Evolutionary conservation across 2,329 filamentous ascomycete species (phyloP).

Genomic region (Beauveria pseudobassiana): DNA sequence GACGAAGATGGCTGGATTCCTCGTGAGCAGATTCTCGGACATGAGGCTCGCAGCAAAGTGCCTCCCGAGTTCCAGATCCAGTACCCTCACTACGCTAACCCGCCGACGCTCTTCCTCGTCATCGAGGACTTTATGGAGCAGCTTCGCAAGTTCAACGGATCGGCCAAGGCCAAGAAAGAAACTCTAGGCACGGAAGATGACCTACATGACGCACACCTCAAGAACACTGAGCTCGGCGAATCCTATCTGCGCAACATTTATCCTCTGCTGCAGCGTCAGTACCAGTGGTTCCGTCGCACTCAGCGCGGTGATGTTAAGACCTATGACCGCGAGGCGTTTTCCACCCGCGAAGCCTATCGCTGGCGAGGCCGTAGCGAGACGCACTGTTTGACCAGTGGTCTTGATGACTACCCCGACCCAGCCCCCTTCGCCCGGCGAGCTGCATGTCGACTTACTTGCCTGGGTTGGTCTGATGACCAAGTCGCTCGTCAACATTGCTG

Average conservation of each 20-base stretch:
- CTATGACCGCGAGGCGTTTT: conserved; percentile 85
- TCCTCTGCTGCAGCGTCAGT: conserved; percentile 80
- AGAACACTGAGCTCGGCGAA: conserved; percentile 59
- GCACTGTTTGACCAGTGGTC: conserved; percentile 85
- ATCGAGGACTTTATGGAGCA: conserved; percentile 79
- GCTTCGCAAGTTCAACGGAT: conserved; percentile 51
- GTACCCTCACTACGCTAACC: conserved; percentile 96
- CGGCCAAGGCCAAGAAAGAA: conserved; percentile 34
- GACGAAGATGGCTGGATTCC: conserved; percentile 97
- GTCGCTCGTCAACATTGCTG: conserved; percentile 73
- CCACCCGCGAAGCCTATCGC: conserved; percentile 84
- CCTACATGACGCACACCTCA: conserved; percentile 56
- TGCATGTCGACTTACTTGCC: conserved; percentile 88
- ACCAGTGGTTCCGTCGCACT: conserved; percentile 90
- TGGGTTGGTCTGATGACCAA: conserved; percentile 98
- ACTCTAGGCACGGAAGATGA: conserved; percentile 34
- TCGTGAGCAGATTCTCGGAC: conserved; percentile 87
- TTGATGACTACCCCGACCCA: conserved; percentile 95
- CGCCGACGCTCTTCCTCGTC: conserved; percentile 87
- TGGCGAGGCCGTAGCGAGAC: conserved; percentile 85
- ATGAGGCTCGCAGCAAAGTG: conserved; percentile 90
- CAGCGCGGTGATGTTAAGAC: conserved; percentile 84
- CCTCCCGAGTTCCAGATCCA: conserved; percentile 88
- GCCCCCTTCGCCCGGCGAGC: conserved; percentile 93
- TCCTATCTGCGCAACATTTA: conserved; percentile 72